Percentiles rank a stretch among this genome's conserved stretches.
These are phyloP conservation scores for Hypholoma fasciculare DNA, from an alignment of 768 basidiomycete species.

Conservation along the genomic window DNA sequence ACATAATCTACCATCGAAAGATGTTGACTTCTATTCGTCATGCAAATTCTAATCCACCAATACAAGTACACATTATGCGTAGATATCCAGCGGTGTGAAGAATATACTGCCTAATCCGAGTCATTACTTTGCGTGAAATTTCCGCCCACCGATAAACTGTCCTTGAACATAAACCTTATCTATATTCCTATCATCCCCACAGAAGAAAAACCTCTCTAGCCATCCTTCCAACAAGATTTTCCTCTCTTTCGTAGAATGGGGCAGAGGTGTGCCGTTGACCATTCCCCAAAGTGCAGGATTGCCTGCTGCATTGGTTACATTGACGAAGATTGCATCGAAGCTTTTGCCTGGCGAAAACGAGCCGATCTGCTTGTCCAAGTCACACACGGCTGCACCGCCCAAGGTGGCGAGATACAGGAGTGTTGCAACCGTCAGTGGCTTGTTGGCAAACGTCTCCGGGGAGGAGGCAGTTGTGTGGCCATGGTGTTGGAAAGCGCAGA, in stretches of 20 bases:
- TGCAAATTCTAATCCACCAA: too few relatives aligned
- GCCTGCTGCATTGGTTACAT: slow-evolving; percentile 48
- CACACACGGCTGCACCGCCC: slow-evolving; percentile 87
- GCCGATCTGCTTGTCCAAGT: slow-evolving; percentile 66
- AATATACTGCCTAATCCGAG: too few relatives aligned
- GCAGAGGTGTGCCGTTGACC: neutral
- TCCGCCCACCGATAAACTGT: slow-evolving; percentile 68
- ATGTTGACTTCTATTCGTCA: too few relatives aligned
- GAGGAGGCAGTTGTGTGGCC: neutral
- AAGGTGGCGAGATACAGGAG: slow-evolving; percentile 89
- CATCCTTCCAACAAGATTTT: slow-evolving; percentile 47
- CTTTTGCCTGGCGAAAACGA: slow-evolving; percentile 80
- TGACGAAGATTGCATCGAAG: slow-evolving; percentile 87
- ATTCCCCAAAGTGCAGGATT: slow-evolving; percentile 50
- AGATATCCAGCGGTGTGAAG: too few relatives aligned
- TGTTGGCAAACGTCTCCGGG: slow-evolving; percentile 41
- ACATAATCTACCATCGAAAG: too few relatives aligned
- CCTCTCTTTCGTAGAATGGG: slow-evolving; percentile 14
- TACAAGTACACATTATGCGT: too few relatives aligned
- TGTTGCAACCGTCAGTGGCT: slow-evolving; percentile 71
- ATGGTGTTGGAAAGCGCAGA: slow-evolving; percentile 25
- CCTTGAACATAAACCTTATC: slow-evolving; percentile 84
- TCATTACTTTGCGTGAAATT: slow-evolving; percentile 4
- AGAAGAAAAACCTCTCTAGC: slow-evolving; percentile 85
- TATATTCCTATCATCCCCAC: slow-evolving; percentile 87